Conservation (phyloP, 1,284 basidiomycete genomes). For the Ustilago trichophora region DNA sequence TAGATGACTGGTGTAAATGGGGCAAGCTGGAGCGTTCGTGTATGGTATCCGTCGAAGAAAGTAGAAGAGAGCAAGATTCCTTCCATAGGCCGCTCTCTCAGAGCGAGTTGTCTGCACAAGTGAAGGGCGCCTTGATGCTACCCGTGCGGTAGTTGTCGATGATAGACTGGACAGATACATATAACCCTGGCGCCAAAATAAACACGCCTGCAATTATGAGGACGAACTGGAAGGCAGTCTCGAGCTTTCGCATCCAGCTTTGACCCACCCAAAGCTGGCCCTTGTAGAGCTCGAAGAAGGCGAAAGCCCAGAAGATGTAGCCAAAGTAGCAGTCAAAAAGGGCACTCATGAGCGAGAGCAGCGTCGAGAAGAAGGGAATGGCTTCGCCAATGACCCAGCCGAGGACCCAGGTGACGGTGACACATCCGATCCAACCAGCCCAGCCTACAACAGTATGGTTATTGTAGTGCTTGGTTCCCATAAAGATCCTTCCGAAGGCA, state of each 20-base stretch:
- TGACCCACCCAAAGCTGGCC: slow-evolving; percentile 60
- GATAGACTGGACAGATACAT: slow-evolving; percentile 68
- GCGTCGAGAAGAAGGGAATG: slow-evolving; percentile 69
- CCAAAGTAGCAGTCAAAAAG: slow-evolving; percentile 67
- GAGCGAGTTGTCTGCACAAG: slow-evolving; percentile 52
- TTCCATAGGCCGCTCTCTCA: too few species aligned
- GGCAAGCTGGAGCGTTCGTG: too few species aligned
- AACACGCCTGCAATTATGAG: slow-evolving; percentile 68
- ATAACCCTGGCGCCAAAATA: slow-evolving; percentile 70
- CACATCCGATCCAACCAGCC: slow-evolving; percentile 73
- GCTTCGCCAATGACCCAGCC: slow-evolving; percentile 74
- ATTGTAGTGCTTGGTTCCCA: slow-evolving; percentile 63
- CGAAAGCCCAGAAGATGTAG: slow-evolving; percentile 69
- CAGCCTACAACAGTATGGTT: slow-evolving; percentile 74
- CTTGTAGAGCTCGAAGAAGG: slow-evolving; percentile 68
- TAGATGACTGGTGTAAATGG: too few species aligned
- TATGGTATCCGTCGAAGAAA: too few species aligned
- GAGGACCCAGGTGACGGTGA: slow-evolving; percentile 72
- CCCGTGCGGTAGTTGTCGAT: slow-evolving; percentile 67
- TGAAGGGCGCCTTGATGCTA: slow-evolving; percentile 52
- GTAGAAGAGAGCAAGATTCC: too few species aligned
- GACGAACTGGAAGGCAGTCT: slow-evolving; percentile 66
- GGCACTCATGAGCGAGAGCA: slow-evolving; percentile 68
- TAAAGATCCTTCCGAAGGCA: slow-evolving; percentile 59
- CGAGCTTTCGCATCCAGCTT: slow-evolving; percentile 40